Base-by-base conservation (phyloP, 2,329 filamentous ascomycete species). In the Penicillium capsulatum region DNA sequence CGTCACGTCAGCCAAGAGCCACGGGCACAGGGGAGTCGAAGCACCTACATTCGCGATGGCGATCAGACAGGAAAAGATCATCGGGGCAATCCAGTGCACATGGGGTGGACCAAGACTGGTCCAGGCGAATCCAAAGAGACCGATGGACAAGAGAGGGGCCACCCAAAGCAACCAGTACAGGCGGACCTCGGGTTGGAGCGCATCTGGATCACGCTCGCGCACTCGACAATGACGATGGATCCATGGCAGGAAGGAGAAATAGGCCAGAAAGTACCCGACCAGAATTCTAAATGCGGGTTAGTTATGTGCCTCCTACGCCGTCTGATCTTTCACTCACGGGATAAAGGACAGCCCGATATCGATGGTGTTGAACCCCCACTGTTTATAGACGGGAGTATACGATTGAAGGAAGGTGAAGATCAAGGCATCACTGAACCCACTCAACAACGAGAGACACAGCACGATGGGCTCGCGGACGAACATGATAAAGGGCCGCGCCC, bases 331-430 rank as follows among this genome's bases (percentile, higher is more conserved):
- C 3, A 65, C 65, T 56, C 52, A 68, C 60, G 78, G 70, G 17
- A 80, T 65, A 58, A 81, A 79, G 3, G 71, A 63, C 26, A 78
- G 65, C 7, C 74, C 74, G 19, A 69, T 63, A 2, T 66, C 60
- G 16, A 74, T 61, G 10, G 65, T 67, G 2, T 59, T 60, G 57
- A 84, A 83, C 5, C 68, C 49, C 77, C 79, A 84, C 45, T 81
- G 71, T 40, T 69, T 64, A 48, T 79, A 80, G 6, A 84, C 80
- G 0, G 75, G 69, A 0, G 67, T 63, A 52, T 80, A 83, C 0
- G 76, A 79, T 51, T 83, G 76, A 24, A 83, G 72, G 60, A 81
- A 81, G 59, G 77, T 80, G 64, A 83, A 83, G 54, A 83, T 82
- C 15, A 83, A 67, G 0, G 79, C 75, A 45, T 83, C 80, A 40